Base-by-base conservation (phyloP, 2,329 filamentous ascomycete genomes). In the Claviceps sp. region DNA sequence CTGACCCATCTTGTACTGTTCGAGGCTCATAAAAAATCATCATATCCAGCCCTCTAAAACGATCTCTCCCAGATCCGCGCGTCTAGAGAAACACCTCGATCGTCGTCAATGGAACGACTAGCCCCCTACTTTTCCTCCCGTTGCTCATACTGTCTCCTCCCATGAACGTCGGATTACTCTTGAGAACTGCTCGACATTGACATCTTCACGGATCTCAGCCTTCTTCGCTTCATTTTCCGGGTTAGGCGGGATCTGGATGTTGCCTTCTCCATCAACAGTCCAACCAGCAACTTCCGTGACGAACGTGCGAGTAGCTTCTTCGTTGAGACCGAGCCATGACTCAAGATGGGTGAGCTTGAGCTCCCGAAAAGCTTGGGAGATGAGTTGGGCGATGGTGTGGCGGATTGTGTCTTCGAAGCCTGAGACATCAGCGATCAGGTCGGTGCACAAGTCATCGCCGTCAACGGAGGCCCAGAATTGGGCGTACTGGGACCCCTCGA, bases 181-280 rank as follows among this genome's bases (percentile, higher is more conserved):
- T 50, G 80, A 74, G 69, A 90, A 90, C 74, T 88, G 88, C 60
- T 93, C 87, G 54, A 95, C 84, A 70, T 86, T 88, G 64, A 98
- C 93, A 58, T 93, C 90, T 76, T 98, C 93, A 62, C 90, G 81
- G 63, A 96, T 94, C 68, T 96, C 86, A 42, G 89, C 85, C 69
- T 93, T 93, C 76, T 94, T 88, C 45, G 89, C 93, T 79, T 97
- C 91, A 68, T 96, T 96, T 72, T 98, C 93, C 65, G 93, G 87
- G 74, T 98, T 98, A 63, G 84, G 75, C 52, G 93, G 93, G 52
- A 98, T 80, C 67, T 80, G 80, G 56, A 96, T 83, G 44, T 72
- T 64, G 37, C 77, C 74, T 50, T 75, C 80, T 34, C 75, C 72
- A 55, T 88, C 85, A 43, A 96, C 77, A 61, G 79, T 80, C 89